phyloP scores from a whole-genome alignment of 169 alveolate species.

The Toxoplasma gondii region DNA sequence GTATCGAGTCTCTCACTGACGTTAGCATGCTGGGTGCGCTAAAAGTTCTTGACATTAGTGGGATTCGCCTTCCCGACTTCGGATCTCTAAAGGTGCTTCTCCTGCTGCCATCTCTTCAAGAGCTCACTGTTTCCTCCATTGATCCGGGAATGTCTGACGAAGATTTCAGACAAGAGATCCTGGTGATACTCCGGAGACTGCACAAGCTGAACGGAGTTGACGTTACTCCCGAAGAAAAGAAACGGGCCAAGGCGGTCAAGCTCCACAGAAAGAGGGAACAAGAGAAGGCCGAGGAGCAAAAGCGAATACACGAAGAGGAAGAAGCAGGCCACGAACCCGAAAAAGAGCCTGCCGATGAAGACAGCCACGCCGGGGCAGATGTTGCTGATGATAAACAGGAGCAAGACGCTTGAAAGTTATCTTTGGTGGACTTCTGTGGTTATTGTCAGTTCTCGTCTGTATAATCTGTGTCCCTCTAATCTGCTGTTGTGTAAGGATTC shows the following conservation, averaged over 20 bases:
- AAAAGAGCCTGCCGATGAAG: not conserved
- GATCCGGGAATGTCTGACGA: constrained; percentile 47
- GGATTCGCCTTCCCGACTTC: constrained; percentile 32
- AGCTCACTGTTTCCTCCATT: constrained; percentile 46
- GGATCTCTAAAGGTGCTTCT: constrained; percentile 42
- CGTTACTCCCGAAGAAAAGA: constrained; percentile 55
- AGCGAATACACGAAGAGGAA: constrained; percentile 8
- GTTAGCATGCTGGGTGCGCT: constrained; percentile 47
- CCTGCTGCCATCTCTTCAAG: constrained; percentile 56
- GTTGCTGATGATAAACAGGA: too few species aligned
- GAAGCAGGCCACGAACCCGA: not conserved
- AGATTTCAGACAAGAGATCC: constrained; percentile 53
- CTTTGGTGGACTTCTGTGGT: too few species aligned
- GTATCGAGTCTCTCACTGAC: constrained; percentile 45
- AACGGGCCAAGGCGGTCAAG: constrained; percentile 50
- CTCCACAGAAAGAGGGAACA: constrained; percentile 43
- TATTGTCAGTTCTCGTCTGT: too few species aligned
- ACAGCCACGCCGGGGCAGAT: too few species aligned
- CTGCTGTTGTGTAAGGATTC: too few species aligned
- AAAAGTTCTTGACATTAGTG: constrained; percentile 47
- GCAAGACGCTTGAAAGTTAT: too few species aligned
- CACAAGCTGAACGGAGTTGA: constrained; percentile 58
- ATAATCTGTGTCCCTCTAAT: too few species aligned
- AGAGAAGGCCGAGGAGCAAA: constrained; percentile 38
- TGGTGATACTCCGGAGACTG: constrained; percentile 52